A percentile compares a stretch with the other conserved stretches of the same genome.
Conservation (phyloP, 169 alveolate genomes). For the Plasmodium malariae region DNA sequence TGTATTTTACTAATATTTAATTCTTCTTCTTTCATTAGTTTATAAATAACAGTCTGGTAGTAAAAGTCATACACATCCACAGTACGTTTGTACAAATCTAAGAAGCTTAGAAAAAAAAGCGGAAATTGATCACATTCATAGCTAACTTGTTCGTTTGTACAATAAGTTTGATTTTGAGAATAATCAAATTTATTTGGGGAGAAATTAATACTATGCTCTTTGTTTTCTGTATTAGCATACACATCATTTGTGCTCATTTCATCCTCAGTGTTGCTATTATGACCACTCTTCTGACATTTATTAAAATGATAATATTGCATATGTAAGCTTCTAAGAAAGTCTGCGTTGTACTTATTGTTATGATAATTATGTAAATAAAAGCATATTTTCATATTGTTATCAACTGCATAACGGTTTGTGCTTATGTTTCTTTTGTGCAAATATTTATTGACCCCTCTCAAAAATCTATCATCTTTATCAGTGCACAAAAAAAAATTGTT, state of each 20-base stretch:
- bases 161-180: no score
- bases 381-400: no score
- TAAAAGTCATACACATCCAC: slow-evolving; percentile 64
- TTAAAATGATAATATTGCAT: slow-evolving; percentile 19
- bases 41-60: slow-evolving; percentile 19
- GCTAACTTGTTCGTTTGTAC: not conserved
- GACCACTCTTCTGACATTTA: not conserved
- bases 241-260: not conserved
- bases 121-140: slow-evolving; percentile 1
- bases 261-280: not conserved
- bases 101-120: slow-evolving; percentile 21
- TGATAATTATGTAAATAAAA: slow-evolving; percentile 25
- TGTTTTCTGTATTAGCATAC: not conserved
- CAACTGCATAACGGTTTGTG: not conserved
- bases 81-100: slow-evolving; percentile 41
- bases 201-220: not conserved
- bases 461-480: slow-evolving; percentile 16
- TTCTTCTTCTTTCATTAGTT: slow-evolving; percentile 42
- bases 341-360: slow-evolving; percentile 22
- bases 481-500: slow-evolving; percentile 13
- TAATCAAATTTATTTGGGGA: not conserved
- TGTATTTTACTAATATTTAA: slow-evolving; percentile 31
- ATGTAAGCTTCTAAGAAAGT: slow-evolving; percentile 9
- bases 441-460: not conserved
- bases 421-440: not conserved